Base-by-base conservation (phyloP, 192 early-diverging fungal species). In the Umbelopsis ramanniana region DNA sequence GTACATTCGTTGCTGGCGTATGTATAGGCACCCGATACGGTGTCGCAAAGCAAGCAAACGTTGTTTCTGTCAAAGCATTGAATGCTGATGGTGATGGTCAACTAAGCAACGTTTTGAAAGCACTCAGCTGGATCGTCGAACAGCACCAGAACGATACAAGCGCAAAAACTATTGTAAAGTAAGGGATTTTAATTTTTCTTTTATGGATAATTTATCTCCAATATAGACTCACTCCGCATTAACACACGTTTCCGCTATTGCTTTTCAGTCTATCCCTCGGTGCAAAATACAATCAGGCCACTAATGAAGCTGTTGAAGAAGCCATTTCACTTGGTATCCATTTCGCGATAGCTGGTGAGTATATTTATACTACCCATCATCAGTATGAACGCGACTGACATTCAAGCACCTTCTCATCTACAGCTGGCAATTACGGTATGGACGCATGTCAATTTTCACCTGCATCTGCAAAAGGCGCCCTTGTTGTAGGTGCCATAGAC, bases 401-500 rank as follows among this genome's bases (percentile, higher is more conserved):
- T 43, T 43, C 3, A 43, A 43, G 11, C 1, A 7, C 40, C 6
- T 12, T 12, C 40, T 43, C 40, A 43, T 68, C 26, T 9, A 21
- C 66, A 77, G 88, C 88, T 7, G 88, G 88, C 21, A 89, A 89
- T 67, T 82, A 89, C 43, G 79, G 79, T 45, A 79, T 83, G 57
- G 86, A 89, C 50, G 86, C 88, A 12, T 89, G 88, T 66, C 37
- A 80, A 21, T 80, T 79, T 35, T 87, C 86, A 3, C 88, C 88
- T 11, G 87, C 85, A 14, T 86, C 86, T 6, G 82, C 86, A 6
- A 68, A 73, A 3, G 83, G 80, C 8, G 86, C 81, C 0, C 75
- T 89, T 66, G 82, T 83, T 0, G 88, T 89, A 1, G 88, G 88
- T 10, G 92, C 93, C 0, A 89, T 85, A 6, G 86, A 89, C 50